Conservation (phyloP, 73 alveolate genomes). For the Symbiodinium natans region DNA sequence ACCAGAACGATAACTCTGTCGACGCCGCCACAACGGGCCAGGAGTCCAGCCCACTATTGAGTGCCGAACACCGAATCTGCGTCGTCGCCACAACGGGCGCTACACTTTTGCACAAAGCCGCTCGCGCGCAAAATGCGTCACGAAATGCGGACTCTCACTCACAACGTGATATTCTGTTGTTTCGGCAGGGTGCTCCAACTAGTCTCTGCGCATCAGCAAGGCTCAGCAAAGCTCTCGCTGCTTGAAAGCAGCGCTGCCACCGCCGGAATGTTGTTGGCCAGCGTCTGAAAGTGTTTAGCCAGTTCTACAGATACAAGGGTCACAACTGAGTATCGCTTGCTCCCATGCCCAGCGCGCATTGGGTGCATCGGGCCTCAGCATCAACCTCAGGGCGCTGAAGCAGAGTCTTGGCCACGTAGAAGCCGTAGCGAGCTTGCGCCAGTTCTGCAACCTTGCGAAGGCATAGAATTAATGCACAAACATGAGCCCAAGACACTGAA, state of each 20-base stretch:
- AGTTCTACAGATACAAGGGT: too few relatives aligned
- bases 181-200: background rate
- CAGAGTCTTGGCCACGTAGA: background rate
- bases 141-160: background rate
- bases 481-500: background rate
- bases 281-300: background rate
- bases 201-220: background rate
- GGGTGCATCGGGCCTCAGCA: background rate
- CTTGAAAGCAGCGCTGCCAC: background rate
- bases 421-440: constrained; percentile 7
- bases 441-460: background rate
- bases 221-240: background rate
- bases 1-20: background rate
- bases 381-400: constrained; percentile 1
- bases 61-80: constrained; percentile 9
- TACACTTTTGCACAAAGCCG: background rate
- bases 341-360: too few relatives aligned
- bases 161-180: background rate
- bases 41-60: constrained; percentile 16
- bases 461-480: background rate
- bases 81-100: constrained; percentile 26
- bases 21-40: constrained; percentile 30
- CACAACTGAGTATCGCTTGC: too few relatives aligned
- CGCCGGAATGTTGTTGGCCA: background rate
- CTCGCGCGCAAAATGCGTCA: constrained; percentile 9